phyloP scores from a whole-genome alignment of 306 rosid genomes.

The Dalbergia cochinchinensis region DNA sequence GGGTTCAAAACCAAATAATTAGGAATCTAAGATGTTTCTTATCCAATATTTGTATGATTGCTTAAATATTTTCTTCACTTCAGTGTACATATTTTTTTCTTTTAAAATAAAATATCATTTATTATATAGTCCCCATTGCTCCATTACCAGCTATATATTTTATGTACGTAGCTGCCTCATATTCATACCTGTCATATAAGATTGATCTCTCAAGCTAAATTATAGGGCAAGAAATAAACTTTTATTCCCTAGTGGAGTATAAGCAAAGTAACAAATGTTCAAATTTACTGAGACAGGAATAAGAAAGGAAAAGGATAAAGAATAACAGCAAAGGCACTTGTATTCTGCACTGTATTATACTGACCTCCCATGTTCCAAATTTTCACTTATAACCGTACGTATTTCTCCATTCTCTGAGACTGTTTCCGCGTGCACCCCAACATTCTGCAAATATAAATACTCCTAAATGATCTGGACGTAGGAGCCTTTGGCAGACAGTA shows the following conservation, averaged over 20 bases:
- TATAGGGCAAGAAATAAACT: background rate
- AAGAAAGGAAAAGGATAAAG: slow-evolving; percentile 13
- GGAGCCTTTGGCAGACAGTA: slow-evolving; percentile 7
- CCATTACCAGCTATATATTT: slow-evolving; percentile 13
- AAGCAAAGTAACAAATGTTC: slow-evolving; percentile 31
- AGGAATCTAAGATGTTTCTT: background rate
- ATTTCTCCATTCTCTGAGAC: slow-evolving; percentile 40
- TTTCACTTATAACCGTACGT: slow-evolving; percentile 38
- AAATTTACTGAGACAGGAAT: slow-evolving; percentile 11
- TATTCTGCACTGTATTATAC: slow-evolving; percentile 40
- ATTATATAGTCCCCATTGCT: background rate
- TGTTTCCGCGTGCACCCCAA: slow-evolving; percentile 41
- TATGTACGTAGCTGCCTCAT: background rate
- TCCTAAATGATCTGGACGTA: slow-evolving; percentile 28
- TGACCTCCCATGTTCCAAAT: slow-evolving; percentile 57
- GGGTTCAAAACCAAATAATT: background rate
- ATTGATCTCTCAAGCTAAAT: background rate
- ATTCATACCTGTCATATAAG: slow-evolving; percentile 1
- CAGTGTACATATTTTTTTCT: background rate
- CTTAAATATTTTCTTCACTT: background rate
- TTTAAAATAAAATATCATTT: background rate
- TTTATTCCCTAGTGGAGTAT: background rate
- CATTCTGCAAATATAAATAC: slow-evolving; percentile 56
- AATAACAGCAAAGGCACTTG: background rate
- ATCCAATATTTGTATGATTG: too few relatives aligned